Conservation (phyloP, 768 basidiomycete species). For the Mycena metata region DNA sequence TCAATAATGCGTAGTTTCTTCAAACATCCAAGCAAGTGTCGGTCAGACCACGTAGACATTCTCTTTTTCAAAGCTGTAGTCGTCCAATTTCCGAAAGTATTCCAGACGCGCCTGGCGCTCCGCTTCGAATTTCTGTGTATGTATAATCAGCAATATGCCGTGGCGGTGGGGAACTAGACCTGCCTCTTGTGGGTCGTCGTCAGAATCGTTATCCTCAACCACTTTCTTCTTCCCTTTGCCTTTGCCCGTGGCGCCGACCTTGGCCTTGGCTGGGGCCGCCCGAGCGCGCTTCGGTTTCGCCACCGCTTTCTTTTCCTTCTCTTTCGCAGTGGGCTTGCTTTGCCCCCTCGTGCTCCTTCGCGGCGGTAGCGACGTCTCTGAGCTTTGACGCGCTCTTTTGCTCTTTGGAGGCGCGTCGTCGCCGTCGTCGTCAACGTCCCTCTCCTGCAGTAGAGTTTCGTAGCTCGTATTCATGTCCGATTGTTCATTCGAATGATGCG, state of each 20-base stretch:
- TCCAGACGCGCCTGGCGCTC: slow-evolving; percentile 66
- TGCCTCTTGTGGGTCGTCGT: slow-evolving; percentile 34
- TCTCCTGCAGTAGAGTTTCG: not conserved
- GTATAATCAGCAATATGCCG: not conserved
- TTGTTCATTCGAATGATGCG: not conserved
- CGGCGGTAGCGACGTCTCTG: slow-evolving; percentile 20
- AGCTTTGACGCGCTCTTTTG: slow-evolving; percentile 27
- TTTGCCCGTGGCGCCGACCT: not conserved
- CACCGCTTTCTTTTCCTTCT: slow-evolving; percentile 10
- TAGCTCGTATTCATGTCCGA: slow-evolving; percentile 1
- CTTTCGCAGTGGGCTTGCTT: slow-evolving; percentile 4
- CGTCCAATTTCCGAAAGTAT: slow-evolving; percentile 66
- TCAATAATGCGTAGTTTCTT: not conserved
- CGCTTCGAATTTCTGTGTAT: slow-evolving; percentile 54
- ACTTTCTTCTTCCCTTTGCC: slow-evolving; percentile 31
- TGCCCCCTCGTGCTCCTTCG: slow-evolving; percentile 23
- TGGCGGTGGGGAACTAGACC: not conserved
- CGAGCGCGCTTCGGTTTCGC: slow-evolving; percentile 26
- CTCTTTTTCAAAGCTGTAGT: slow-evolving; percentile 68
- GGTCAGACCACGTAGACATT: slow-evolving; percentile 69
- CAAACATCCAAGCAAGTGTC: not conserved
- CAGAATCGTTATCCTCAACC: slow-evolving; percentile 21
- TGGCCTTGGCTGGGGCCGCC: slow-evolving; percentile 18
- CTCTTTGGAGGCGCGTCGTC: slow-evolving; percentile 29
- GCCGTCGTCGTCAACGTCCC: slow-evolving; percentile 21